Base-by-base conservation (phyloP, 2,329 filamentous ascomycete genomes). In the Penicillium sp. region DNA sequence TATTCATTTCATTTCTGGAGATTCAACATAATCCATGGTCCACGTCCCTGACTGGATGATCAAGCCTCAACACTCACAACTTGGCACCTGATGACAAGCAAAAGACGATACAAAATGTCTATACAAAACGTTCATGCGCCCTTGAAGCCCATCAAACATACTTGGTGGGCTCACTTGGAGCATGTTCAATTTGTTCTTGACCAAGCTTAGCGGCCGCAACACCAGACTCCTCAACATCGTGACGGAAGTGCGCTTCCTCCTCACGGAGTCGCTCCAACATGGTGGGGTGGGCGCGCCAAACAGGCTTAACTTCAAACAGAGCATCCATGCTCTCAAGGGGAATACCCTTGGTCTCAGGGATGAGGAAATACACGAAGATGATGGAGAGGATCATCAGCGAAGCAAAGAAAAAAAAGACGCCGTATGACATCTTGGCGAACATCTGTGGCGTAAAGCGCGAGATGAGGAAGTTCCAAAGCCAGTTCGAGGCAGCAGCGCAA, bases 341-440 rank as follows among this genome's bases (percentile, higher is more conserved):
- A 11, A 88, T 77, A 37, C 80, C 78, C 75, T 87, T 88, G 3
- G 86, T 89, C 75, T 89, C 86, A 0, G 86, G 86, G 0, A 88
- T 63, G 40, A 84, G 76, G 75, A 86, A 86, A 67, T 77, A 88
- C 23, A 87, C 80, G 58, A 87, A 89, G 50, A 83, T 54, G 48
- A 80, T 75, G 0, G 83, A 83, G 9, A 81, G 54, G 11, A 87
- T 69, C 79, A 87, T 87, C 43, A 88, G 75, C 0, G 80, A 77
- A 1, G 84, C 86, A 60, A 89, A 89, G 78, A 89, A 87, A 63
- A 88, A 83, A 71, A 87, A 89, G 0, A 87, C 85, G 21, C 85
- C 87, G 61, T 83, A 88, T n/a, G 76, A 56, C 72, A 76, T 75
- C 5, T 51, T 58, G 7, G 44, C 47, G 65, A 77, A 76, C 75